Percentiles rank a stretch among this genome's conserved stretches.
These are phyloP conservation scores for Rhodomyrtus psidioides DNA, from an alignment of 441 rosid genomes.

Conservation along the genomic window DNA sequence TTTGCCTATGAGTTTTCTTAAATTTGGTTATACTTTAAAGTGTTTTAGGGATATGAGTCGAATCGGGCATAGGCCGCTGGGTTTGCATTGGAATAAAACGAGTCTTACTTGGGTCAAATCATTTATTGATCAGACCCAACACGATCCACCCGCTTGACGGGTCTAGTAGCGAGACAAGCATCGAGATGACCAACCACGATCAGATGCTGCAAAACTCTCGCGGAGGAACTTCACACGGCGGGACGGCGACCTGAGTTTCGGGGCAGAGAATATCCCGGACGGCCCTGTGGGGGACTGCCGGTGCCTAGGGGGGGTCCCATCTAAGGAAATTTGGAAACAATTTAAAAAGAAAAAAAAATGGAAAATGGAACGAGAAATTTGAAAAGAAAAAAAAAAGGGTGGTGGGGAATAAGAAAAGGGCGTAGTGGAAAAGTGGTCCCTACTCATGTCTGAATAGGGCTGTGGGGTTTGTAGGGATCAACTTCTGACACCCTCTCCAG, in stretches of 20 bases:
- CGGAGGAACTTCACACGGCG: neutral
- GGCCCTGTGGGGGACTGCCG: neutral
- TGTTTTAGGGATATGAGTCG: too few species aligned
- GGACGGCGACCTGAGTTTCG: neutral
- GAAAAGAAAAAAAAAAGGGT: neutral
- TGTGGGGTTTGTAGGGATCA: slow-evolving; percentile 50
- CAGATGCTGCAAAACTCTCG: neutral
- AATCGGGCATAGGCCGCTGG: too few species aligned
- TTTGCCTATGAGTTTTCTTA: too few species aligned
- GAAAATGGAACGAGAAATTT: neutral
- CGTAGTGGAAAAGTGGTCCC: slow-evolving; percentile 16
- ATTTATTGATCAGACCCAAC: too few species aligned
- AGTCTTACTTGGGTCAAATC: too few species aligned
- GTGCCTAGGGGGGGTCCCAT: neutral
- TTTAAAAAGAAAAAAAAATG: neutral
- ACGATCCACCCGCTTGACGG: too few species aligned
- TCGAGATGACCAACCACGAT: neutral
- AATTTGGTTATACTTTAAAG: too few species aligned
- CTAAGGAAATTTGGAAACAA: neutral
- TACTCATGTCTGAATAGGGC: neutral
- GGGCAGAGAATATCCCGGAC: slow-evolving; percentile 18
- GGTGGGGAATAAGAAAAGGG: neutral
- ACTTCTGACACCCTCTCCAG: neutral
- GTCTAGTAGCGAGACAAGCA: neutral
- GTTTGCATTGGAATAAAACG: too few species aligned